Base-by-base conservation (phyloP, 352 stramenopile species). In the Pseudoperonospora humuli region DNA sequence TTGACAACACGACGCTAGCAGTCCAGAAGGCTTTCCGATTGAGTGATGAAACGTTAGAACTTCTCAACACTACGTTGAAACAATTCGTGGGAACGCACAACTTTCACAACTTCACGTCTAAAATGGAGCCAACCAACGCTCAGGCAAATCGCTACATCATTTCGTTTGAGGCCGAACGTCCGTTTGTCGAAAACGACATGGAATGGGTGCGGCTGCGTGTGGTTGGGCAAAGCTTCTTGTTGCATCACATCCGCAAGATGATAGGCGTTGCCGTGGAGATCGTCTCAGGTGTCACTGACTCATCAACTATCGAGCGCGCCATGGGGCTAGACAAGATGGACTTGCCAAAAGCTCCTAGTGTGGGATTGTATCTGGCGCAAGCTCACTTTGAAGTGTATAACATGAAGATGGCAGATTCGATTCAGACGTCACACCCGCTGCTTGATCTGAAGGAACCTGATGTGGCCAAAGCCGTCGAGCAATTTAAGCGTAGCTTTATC, bases 231-330 rank as follows among this genome's bases (percentile, higher is more conserved):
- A 97, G 91, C 32, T 99, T 99, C 63, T 58, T 99, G 27, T 62
- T 99, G 27, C 90, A 99, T 58, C 95, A 98, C 63, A 98, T 99
- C 53, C 92, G 96, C 33, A 98, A 98, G 68, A 99, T 99, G 96
- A 90, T 98, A 27, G 82, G 79, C 33, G 80, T 61, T 37, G 75
- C 77, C 1, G 72, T 85, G 15, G 82, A 93, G 38, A 60, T 93
- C 24, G 65, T 91, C 18, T 70, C 76, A 5, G 77, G 75, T 9
- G 58, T 83, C 7, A 71, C 75, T 10, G 46, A 62, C 11, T 39
- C 60, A 6, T 51, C 49, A 9, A 79, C 78, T 0, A 86, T 93
- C 37, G 48, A 67, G 18, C 61, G 57, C 2, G 75, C 77, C 15
- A 84, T 76, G 36, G 48, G 75, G 45, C 46, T 85, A 21, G 80